phyloP scores from a whole-genome alignment of 805 yeast species.

The Metschnikowia borealis region DNA sequence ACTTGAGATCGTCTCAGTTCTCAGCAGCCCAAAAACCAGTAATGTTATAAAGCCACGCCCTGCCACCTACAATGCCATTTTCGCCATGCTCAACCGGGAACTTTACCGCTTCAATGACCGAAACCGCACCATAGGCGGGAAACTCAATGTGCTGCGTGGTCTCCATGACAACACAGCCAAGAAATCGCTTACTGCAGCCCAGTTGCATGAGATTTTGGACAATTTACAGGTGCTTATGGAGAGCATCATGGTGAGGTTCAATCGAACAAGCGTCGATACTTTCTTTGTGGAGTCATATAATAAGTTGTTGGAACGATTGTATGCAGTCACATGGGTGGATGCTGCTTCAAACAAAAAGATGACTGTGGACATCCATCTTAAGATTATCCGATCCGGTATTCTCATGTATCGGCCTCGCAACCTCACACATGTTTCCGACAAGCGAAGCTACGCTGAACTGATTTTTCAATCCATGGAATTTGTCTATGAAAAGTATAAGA shows the following conservation, averaged over 20 bases:
- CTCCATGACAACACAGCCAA: constrained; percentile 24
- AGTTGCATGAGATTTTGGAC: constrained; percentile 21
- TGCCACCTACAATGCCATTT: constrained; percentile 28
- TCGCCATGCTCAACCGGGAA: constrained; percentile 27
- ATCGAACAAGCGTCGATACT: constrained; percentile 9
- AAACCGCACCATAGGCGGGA: constrained; percentile 21
- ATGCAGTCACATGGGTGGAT: constrained; percentile 25
- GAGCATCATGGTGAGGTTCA: constrained; percentile 19
- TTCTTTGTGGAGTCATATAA: constrained; percentile 22
- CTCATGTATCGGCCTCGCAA: constrained; percentile 26
- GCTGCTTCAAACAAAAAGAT: constrained; percentile 13
- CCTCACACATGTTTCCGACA: constrained; percentile 19
- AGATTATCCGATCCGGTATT: constrained; percentile 27
- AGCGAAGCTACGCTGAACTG: constrained; percentile 14
- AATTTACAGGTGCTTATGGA: constrained; percentile 24
- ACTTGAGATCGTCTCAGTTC: constrained; percentile 25
- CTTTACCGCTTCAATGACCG: constrained; percentile 27
- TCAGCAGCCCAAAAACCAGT: constrained; percentile 18
- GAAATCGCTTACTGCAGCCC: constrained; percentile 23
- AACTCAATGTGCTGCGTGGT: constrained; percentile 11
- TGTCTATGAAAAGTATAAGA: constrained; percentile 22
- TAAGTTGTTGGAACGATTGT: constrained; percentile 23
- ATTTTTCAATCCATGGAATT: constrained; percentile 22
- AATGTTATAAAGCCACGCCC: constrained; percentile 21
- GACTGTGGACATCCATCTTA: constrained; percentile 21